These are phyloP conservation scores for Xylaria acuta DNA, from an alignment of 495 filamentous ascomycete species.

Conservation along the genomic window DNA sequence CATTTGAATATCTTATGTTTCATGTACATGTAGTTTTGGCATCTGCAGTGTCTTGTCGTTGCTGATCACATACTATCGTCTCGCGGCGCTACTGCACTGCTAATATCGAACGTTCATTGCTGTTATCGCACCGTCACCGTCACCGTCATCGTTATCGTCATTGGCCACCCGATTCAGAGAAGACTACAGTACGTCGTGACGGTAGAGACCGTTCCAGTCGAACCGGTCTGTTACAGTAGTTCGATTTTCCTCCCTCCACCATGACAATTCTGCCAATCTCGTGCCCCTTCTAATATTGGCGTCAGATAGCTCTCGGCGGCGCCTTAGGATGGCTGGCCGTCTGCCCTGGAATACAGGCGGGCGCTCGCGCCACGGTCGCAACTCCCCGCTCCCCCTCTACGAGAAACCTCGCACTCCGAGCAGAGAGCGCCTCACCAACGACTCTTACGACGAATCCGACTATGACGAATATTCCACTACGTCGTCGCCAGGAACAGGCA, in stretches of 20 bases:
- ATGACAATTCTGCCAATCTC: neutral
- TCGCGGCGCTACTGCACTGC: neutral
- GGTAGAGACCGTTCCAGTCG: neutral
- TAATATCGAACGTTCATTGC: neutral
- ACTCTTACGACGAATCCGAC: slow-evolving; percentile 50
- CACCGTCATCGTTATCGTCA: slow-evolving; percentile 12
- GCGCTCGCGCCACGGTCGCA: slow-evolving; percentile 44
- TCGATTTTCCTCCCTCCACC: neutral
- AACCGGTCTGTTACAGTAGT: slow-evolving; percentile 4
- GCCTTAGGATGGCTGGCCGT: slow-evolving; percentile 35
- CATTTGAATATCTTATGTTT: slow-evolving; percentile 1
- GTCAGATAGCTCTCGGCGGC: slow-evolving; percentile 18
- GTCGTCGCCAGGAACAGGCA: slow-evolving; percentile 48
- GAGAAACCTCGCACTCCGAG: slow-evolving; percentile 40
- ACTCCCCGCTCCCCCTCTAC: slow-evolving; percentile 52
- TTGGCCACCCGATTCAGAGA: neutral
- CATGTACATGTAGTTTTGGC: slow-evolving; percentile 8
- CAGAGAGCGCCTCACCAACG: slow-evolving; percentile 54
- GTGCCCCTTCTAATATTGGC: slow-evolving; percentile 11
- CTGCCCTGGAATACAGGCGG: slow-evolving; percentile 37
- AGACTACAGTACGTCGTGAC: slow-evolving; percentile 12
- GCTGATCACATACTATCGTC: neutral
- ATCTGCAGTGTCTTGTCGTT: neutral
- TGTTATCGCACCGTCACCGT: slow-evolving; percentile 16
- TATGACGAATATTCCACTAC: slow-evolving; percentile 50